Base-by-base conservation (phyloP, 257 asterid species). In the Scutellaria baicalensis region DNA sequence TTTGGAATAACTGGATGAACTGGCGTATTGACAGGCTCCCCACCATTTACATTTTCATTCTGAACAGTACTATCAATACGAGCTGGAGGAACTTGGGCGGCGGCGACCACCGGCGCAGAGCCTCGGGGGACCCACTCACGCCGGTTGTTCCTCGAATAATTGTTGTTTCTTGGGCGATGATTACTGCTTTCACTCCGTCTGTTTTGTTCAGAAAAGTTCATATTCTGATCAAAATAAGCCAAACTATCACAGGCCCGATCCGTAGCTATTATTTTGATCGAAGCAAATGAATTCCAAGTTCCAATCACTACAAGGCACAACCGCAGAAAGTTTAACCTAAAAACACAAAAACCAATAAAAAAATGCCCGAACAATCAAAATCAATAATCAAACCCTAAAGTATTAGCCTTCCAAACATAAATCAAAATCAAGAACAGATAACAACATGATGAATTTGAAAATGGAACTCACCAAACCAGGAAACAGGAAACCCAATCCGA, bases 81-180 rank as follows among this genome's bases (percentile, higher is more conserved):
- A 63, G 77, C 61, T 13, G 82, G 44, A 27, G 83, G 71, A 48
- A 67, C 74, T 64, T 71, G 14, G 60, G 73, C 17, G 42, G 75
- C 12, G 36, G 71, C 14, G 1, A 71, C n/a, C 38, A 78, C 79
- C 47, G 84, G 59, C 9, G 83, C 71, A 14, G 86, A 67, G 52
- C 86, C 83, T 2, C 97, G 87, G 0, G 87, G 95, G 57, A 94
- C 85, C 99, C 99, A 94, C 91, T 85, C 83, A 27, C 85, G 89
- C 5, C 86, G 89, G 84, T 82, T 69, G 70, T 74, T 64, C 35
- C 83, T 83, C 45, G 61, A 72, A 73, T 70, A 77, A 70, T 82
- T 88, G 68, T 54, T 81, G 68, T 44, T 66, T 77, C 97, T 88
- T 13, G 88, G 68, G 50, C 95, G 83, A 47, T 72, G 83, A 65